These are phyloP conservation scores for Paracoccidioides lutzii DNA, from an alignment of 2,329 filamentous ascomycete genomes.

Conservation along the genomic window DNA sequence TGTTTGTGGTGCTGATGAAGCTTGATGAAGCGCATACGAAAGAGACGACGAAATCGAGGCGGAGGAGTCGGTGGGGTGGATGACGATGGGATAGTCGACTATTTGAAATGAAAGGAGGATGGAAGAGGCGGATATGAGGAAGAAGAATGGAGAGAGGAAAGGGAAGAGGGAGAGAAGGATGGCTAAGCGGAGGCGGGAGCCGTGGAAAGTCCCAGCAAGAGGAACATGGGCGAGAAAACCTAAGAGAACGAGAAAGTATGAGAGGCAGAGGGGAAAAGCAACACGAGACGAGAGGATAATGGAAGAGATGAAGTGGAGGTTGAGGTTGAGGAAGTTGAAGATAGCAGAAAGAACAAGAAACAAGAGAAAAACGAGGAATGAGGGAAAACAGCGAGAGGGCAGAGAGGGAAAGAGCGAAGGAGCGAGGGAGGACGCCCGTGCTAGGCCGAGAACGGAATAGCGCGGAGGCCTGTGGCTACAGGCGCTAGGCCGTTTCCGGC, in stretches of 20 bases:
- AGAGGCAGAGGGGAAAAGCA: slow-evolving; percentile 3
- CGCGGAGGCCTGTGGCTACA: neutral
- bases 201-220: neutral
- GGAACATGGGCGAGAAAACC: neutral
- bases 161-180: neutral
- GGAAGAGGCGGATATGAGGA: neutral
- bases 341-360: slow-evolving; percentile 5
- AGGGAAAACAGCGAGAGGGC: neutral
- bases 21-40: too few relatives aligned
- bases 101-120: neutral
- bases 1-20: too few relatives aligned
- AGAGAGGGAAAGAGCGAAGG: neutral
- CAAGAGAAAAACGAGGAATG: neutral
- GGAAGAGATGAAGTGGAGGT: slow-evolving; percentile 2
- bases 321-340: slow-evolving; percentile 4
- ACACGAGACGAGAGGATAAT: neutral
- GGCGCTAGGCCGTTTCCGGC: neutral
- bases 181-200: neutral
- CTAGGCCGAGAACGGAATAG: neutral
- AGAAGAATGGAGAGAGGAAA: neutral
- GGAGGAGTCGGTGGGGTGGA: neutral
- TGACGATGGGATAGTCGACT: neutral
- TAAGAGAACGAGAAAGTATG: slow-evolving; percentile 3
- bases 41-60: too few relatives aligned
- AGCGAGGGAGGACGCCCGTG: neutral